Percentiles rank a stretch among this genome's conserved stretches.
Conservation (phyloP, 164 flowering plant species). For the Macadamia tetraphylla region DNA sequence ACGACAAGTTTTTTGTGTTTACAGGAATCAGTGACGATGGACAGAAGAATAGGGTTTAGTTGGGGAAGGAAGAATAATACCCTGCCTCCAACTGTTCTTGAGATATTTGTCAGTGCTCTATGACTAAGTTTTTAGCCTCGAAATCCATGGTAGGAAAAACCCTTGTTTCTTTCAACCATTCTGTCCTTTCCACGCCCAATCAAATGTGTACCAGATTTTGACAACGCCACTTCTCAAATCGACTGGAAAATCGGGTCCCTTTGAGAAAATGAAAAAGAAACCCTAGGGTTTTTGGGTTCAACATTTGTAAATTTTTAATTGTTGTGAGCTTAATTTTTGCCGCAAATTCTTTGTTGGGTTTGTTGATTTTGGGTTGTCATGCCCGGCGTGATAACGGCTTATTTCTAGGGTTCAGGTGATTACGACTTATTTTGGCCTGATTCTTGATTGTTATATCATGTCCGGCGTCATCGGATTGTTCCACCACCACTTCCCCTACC, state of each 20-base stretch:
- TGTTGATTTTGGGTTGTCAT: slow-evolving; percentile 28
- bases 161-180: slow-evolving; percentile 41
- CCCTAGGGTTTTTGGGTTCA: slow-evolving; percentile 10
- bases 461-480: too few species aligned
- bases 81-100: too few species aligned
- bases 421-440: too few species aligned
- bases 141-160: slow-evolving; percentile 19
- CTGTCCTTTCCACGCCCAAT: slow-evolving; percentile 42
- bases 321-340: slow-evolving; percentile 32
- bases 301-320: slow-evolving; percentile 24
- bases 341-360: slow-evolving; percentile 35
- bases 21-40: too few species aligned
- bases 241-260: slow-evolving; percentile 22
- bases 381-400: slow-evolving; percentile 13
- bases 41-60: too few species aligned
- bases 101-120: slow-evolving; percentile 18
- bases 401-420: too few species aligned
- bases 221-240: slow-evolving; percentile 33
- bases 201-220: not conserved
- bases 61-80: too few species aligned
- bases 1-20: too few species aligned
- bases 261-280: slow-evolving; percentile 12
- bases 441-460: too few species aligned
- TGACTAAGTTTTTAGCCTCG: slow-evolving; percentile 41
- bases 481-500: too few species aligned